Conservation (phyloP, 1,284 basidiomycete species). For the Leccinum solheimii region DNA sequence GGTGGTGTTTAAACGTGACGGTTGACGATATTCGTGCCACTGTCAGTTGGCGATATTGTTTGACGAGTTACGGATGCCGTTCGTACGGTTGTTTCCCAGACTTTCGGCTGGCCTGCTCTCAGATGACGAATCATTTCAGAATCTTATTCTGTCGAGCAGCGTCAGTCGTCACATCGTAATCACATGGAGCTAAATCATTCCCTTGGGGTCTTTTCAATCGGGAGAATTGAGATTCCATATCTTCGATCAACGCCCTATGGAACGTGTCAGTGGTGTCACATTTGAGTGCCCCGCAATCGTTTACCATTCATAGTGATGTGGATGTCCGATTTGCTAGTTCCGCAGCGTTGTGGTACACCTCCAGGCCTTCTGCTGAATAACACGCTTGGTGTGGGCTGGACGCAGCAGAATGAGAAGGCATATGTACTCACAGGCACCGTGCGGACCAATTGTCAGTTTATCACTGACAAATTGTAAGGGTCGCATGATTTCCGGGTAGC, state of each 20-base stretch:
- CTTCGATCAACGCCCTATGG: not conserved
- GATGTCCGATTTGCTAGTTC: not conserved
- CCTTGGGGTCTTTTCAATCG: too few species aligned
- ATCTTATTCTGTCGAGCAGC: not conserved
- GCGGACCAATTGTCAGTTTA: not conserved
- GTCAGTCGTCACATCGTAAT: not conserved
- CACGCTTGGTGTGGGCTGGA: too few species aligned
- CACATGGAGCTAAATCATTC: not conserved
- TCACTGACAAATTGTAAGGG: not conserved
- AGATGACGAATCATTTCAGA: not conserved
- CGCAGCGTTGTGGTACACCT: not conserved
- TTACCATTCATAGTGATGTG: not conserved
- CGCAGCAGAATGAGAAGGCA: not conserved
- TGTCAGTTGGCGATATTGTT: not conserved
- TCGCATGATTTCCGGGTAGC: not conserved
- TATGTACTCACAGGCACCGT: not conserved
- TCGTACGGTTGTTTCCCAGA: not conserved
- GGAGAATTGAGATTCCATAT: not conserved
- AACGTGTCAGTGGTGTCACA: too few species aligned
- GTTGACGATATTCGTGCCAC: not conserved
- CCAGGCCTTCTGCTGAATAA: not conserved
- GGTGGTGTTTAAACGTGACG: not conserved
- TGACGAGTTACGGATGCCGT: not conserved
- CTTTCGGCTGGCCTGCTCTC: not conserved
- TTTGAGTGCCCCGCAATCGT: not conserved